Percentiles rank a stretch among this genome's conserved stretches.
These are phyloP conservation scores for Cyathus striatus DNA, from an alignment of 768 basidiomycete genomes.

Conservation along the genomic window DNA sequence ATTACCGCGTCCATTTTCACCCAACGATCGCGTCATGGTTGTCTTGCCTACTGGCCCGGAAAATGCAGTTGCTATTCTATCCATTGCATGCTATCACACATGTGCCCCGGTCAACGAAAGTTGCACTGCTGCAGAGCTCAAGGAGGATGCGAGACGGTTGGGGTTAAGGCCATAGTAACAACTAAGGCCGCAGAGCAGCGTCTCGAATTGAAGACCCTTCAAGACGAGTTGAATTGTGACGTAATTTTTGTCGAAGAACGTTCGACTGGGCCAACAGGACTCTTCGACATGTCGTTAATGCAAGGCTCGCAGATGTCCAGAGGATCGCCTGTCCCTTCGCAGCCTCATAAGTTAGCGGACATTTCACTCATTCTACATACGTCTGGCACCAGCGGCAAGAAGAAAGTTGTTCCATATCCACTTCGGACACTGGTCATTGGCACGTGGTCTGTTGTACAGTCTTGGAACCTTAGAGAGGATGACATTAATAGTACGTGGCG, in stretches of 20 bases:
- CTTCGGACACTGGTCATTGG: constrained; percentile 37
- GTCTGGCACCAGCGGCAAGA: constrained; percentile 53
- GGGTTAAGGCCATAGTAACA: constrained; percentile 34
- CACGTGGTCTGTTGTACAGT: constrained; percentile 35
- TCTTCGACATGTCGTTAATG: constrained; percentile 33
- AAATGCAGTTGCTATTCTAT: constrained; percentile 40
- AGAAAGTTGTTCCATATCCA: constrained; percentile 43
- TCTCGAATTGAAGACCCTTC: constrained; percentile 26
- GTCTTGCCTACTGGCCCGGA: constrained; percentile 40
- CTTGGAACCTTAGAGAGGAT: constrained; percentile 30
- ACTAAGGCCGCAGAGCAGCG: constrained; percentile 34
- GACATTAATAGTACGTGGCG: constrained; percentile 41
- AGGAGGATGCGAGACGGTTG: constrained; percentile 34
- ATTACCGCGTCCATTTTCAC: constrained; percentile 21
- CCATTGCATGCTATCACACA: constrained; percentile 36
- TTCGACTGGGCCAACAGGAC: constrained; percentile 26
- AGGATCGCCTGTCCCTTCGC: constrained; percentile 16
- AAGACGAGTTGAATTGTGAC: constrained; percentile 31
- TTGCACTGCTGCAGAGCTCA: constrained; percentile 38
- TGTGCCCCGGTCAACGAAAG: constrained; percentile 43
- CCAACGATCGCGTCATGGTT: constrained; percentile 42
- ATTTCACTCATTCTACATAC: constrained; percentile 54
- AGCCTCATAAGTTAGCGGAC: constrained; percentile 33
- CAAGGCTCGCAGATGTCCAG: constrained; percentile 7
- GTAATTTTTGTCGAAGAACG: constrained; percentile 30